Evolutionary conservation across 805 yeast genomes (phyloP), one percentile per base, ranked within the genome.

Genomic region (Groenewaldozyma salmanticensis): DNA sequence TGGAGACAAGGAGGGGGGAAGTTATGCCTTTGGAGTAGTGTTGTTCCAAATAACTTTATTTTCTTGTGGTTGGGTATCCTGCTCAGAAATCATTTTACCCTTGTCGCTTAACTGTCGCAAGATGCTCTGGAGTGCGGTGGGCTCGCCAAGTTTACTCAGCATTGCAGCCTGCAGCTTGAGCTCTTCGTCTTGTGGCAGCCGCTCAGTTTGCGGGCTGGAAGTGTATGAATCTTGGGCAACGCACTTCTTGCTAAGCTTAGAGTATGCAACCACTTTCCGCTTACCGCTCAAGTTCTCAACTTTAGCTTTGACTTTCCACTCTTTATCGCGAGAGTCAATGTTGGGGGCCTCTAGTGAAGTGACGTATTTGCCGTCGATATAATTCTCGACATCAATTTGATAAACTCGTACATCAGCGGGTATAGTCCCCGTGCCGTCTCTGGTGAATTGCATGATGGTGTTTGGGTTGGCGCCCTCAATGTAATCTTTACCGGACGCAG

Each of bases 281-380:
- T 24, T 24, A 24, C 29, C 29, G 13, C 11, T 9, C 29, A 24
- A 24, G 7, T 24, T 24, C 2, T 46, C 46, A 13, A 69, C 49
- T 4, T 46, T 52, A 15, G 60, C 55, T 2, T 44, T 43, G 1
- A 62, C 58, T 4, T 44, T 51, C 74, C 75, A 70, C 11, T 31
- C 38, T 24, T 53, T 45, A 43, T 55, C 29, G 27, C 42, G 32
- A 48, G 55, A 42, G 40, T 20, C 21, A 19, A 50, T 13, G 9
- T 21, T 31, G 9, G 62, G 53, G 52, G 55, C 46, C 41, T 50
- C 21, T 53, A 57, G 19, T 42, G 49, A 35, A 20, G 52, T 54
- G 2, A 58, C 51, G 2, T 21, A 16, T 16, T 19, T 21, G 3
- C 46, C 56, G 38, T 57, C 51, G 31, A 60, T 33, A 19, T 31